Evolutionary conservation across 495 filamentous ascomycete species (phyloP).

Genomic region (Extremus antarcticus): DNA sequence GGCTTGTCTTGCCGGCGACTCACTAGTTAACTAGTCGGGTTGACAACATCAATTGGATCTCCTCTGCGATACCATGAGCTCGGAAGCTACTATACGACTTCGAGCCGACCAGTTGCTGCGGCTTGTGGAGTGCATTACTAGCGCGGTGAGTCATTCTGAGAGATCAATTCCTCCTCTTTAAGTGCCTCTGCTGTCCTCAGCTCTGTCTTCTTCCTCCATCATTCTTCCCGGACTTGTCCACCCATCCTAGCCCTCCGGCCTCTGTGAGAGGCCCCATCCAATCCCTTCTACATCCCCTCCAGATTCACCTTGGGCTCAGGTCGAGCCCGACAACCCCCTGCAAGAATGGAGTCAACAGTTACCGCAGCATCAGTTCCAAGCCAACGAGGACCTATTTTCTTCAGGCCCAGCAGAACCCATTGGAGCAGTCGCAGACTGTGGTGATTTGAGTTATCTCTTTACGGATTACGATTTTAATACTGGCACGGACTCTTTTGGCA

Average conservation of each 20-base stretch:
- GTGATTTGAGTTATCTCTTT: neutral
- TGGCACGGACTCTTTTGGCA: neutral
- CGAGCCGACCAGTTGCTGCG: neutral
- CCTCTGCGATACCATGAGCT: too few relatives aligned
- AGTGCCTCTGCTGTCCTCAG: neutral
- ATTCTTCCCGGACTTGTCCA: neutral
- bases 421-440: neutral
- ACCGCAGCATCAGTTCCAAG: neutral
- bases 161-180: neutral
- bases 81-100: too few relatives aligned
- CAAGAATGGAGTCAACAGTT: neutral
- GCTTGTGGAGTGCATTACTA: neutral
- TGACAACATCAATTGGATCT: too few relatives aligned
- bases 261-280: neutral
- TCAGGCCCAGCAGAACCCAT: neutral
- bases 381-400: neutral
- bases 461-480: neutral
- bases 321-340: neutral
- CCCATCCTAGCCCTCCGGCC: neutral
- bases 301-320: neutral
- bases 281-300: neutral
- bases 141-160: neutral
- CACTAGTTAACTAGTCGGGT: too few relatives aligned
- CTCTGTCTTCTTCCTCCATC: neutral
- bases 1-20: too few relatives aligned